These are phyloP conservation scores for Acacia acuminata DNA, from an alignment of 306 rosid genomes.

Conservation along the genomic window DNA sequence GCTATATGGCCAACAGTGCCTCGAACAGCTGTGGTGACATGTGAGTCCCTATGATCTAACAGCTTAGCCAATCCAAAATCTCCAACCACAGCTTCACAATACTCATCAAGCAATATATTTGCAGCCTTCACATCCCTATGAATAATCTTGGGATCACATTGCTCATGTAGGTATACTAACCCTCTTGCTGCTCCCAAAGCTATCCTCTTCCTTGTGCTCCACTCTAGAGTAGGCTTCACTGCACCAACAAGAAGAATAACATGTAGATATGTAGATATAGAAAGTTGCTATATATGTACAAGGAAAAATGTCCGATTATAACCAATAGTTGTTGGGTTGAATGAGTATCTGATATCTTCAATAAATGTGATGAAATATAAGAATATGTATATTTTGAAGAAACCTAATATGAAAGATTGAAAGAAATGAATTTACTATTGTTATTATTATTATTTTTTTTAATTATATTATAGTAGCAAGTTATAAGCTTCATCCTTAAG, in stretches of 20 bases:
- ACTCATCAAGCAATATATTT: slow-evolving; percentile 85
- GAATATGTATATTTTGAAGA: too few species aligned
- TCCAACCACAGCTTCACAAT: slow-evolving; percentile 94
- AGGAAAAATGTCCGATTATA: neutral
- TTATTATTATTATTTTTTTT: too few species aligned
- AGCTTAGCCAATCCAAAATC: slow-evolving; percentile 96
- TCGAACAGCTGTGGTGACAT: slow-evolving; percentile 94
- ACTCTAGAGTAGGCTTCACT: slow-evolving; percentile 85
- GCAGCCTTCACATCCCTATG: slow-evolving; percentile 99
- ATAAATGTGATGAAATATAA: too few species aligned
- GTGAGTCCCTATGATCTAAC: slow-evolving; percentile 88
- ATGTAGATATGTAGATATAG: neutral
- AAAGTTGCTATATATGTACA: neutral
- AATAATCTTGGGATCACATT: slow-evolving; percentile 96
- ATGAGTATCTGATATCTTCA: neutral
- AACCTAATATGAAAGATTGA: too few species aligned
- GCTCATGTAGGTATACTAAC: slow-evolving; percentile 84
- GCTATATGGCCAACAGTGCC: slow-evolving; percentile 99
- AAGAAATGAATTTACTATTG: too few species aligned
- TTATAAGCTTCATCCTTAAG: too few species aligned
- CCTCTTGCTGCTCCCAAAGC: slow-evolving; percentile 97
- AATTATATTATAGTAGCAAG: too few species aligned
- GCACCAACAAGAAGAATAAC: neutral
- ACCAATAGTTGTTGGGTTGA: neutral
- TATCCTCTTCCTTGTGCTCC: slow-evolving; percentile 89